Evolutionary conservation across 129 eudicot genomes (phyloP), one percentile per base, ranked within the genome.

Genomic region (Flaveria sonorensis): DNA sequence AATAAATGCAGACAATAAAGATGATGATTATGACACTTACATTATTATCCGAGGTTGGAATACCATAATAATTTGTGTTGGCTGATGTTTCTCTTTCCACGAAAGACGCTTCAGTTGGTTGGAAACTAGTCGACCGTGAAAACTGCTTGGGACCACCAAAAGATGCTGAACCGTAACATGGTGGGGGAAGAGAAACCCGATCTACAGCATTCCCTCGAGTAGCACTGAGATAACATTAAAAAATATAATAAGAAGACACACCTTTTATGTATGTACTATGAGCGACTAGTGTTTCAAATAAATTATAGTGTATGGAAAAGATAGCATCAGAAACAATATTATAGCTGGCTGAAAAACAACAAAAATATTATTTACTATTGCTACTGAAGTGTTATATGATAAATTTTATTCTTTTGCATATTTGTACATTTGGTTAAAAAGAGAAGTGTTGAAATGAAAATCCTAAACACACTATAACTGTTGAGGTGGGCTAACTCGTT

Each of bases 161-260:
- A 50, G 91, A 89, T 70, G 86, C 79, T 4, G 86, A 72, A 70
- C 86, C 86, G 30, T 91, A 91, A 60, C 23, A 63, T 39, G 98
- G 98, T 2, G 98, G 96, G 56, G 97, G 98, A 28, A 93, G 97
- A 70, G 96, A 60, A 72, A 93, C 68, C 81, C 97, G 83, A 43
- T 93, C 85, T 57, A 85, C 74, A 70, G 70, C 90, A 21, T 84
- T 87, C 57, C 98, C 97, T 65, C 87, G 74, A 70, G 83, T 77
- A 57, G 83, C 81, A 57, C 98, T 93, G 88, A 59, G 48, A 59
- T 10, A 67, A 39, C 12, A 56, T 36, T 39, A 45, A 73, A 53
- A 50, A 46, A 18, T 18, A 55, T 9, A 15, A 18, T 45, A 51
- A 71, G 6, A 60, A 62, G 21, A 73, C 21, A 48, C 23, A 24